Evolutionary conservation across 495 filamentous ascomycete species (phyloP).

Genomic region (Elaphomyces granulatus): DNA sequence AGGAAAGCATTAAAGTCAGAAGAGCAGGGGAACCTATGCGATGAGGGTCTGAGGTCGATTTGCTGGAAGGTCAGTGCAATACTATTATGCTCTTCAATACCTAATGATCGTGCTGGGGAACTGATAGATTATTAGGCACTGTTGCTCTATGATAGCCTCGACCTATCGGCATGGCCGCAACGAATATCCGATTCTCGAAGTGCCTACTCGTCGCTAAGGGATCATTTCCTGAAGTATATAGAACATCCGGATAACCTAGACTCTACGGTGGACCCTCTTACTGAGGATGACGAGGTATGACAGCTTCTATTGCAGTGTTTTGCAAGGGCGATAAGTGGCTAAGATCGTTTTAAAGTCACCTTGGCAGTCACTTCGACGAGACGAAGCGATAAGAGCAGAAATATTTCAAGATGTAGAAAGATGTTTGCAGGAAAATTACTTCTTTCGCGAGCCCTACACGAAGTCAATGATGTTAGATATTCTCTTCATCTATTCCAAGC

Average conservation of each 20-base stretch:
- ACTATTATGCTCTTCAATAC: slow-evolving; percentile 1
- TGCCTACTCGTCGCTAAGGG: slow-evolving; percentile 55
- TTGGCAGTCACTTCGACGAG: slow-evolving; percentile 69
- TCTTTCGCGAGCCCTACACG: slow-evolving; percentile 67
- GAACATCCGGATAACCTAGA: slow-evolving; percentile 67
- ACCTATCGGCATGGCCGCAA: slow-evolving; percentile 51
- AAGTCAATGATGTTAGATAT: slow-evolving; percentile 78
- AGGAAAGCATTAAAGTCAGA: slow-evolving; percentile 47
- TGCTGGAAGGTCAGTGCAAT: slow-evolving; percentile 69
- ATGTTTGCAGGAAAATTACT: slow-evolving; percentile 81
- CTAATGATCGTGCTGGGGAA: no score
- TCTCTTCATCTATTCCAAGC: slow-evolving; percentile 86
- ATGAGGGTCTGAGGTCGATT: slow-evolving; percentile 64
- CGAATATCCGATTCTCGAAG: slow-evolving; percentile 53
- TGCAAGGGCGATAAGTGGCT: slow-evolving; percentile 25
- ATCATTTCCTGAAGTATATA: slow-evolving; percentile 63
- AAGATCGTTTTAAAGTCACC: slow-evolving; percentile 54
- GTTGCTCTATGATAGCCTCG: slow-evolving; percentile 58
- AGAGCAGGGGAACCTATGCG: slow-evolving; percentile 43
- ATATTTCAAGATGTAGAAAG: slow-evolving; percentile 93
- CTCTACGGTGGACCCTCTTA: slow-evolving; percentile 67
- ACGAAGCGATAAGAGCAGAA: slow-evolving; percentile 72
- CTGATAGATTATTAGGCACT: slow-evolving; percentile 62
- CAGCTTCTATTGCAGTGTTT: slow-evolving; percentile 3
- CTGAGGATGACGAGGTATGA: slow-evolving; percentile 69